phyloP scores from a whole-genome alignment of 805 yeast genomes.

The Hagleromyces aurorensis region DNA sequence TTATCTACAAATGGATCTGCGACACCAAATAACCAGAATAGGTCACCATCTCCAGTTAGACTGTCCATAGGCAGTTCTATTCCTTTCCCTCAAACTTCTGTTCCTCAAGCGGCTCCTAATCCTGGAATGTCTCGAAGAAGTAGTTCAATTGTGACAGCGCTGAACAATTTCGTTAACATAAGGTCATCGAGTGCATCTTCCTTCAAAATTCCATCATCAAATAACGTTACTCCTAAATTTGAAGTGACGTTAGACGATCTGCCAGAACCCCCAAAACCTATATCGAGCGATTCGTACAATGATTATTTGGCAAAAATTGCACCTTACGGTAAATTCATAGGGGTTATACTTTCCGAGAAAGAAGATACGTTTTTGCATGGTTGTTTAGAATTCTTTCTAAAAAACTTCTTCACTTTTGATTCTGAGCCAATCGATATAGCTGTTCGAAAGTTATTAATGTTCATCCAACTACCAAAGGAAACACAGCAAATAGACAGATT shows the following conservation, averaged over 20 bases:
- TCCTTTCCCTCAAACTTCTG: constrained; percentile 5
- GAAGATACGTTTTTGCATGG: constrained; percentile 21
- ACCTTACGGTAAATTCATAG: constrained; percentile 28
- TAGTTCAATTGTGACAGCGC: constrained; percentile 32
- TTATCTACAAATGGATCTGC: constrained; percentile 4
- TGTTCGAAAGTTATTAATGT: constrained; percentile 49
- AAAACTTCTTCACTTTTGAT: constrained; percentile 38
- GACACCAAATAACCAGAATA: neutral
- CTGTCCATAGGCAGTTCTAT: constrained; percentile 5
- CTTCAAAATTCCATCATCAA: constrained; percentile 5
- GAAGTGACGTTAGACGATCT: constrained; percentile 14
- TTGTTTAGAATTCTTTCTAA: constrained; percentile 26
- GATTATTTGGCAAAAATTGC: constrained; percentile 24
- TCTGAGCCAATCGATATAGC: constrained; percentile 60
- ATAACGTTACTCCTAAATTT: constrained; percentile 3
- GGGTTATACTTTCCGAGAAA: constrained; percentile 25
- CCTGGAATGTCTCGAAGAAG: constrained; percentile 26
- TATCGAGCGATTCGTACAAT: constrained; percentile 23
- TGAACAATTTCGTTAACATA: constrained; percentile 32
- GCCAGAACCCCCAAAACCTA: constrained; percentile 26
- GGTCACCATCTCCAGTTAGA: constrained; percentile 5
- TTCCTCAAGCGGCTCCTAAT: constrained; percentile 2
- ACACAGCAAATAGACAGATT: constrained; percentile 71
- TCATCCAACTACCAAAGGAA: constrained; percentile 58
- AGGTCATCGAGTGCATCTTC: constrained; percentile 24